A percentile compares a stretch with the other conserved stretches of the same genome.
Conservation (phyloP, 2,329 filamentous ascomycete genomes). For the Pseudocercospora eumusae region DNA sequence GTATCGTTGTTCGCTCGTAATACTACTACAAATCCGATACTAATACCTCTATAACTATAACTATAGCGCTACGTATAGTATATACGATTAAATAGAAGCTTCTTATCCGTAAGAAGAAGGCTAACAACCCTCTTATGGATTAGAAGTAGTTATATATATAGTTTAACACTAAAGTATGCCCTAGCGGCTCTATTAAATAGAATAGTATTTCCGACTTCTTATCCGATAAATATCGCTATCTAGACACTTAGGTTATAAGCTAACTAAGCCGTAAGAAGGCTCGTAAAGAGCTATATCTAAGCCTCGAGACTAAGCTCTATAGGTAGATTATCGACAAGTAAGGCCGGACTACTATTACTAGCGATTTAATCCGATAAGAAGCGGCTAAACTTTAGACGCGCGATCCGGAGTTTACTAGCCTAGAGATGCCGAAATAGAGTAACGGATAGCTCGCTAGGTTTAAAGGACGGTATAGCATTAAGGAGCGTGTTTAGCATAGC, state of each 20-base stretch:
- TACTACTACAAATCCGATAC: background rate
- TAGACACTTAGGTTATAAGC: background rate
- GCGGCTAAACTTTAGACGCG: background rate
- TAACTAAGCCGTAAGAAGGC: background rate
- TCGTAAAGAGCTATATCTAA: background rate
- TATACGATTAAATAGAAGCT: background rate
- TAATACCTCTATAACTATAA: background rate
- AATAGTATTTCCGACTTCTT: background rate
- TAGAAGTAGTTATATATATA: background rate
- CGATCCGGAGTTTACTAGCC: background rate
- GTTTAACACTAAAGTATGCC: background rate
- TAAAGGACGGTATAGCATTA: slow-evolving; percentile 7
- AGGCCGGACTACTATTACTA: background rate
- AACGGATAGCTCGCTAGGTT: slow-evolving; percentile 10
- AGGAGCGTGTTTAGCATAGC: slow-evolving; percentile 10
- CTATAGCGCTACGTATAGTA: background rate
- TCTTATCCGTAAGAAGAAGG: background rate
- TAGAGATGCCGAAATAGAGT: background rate
- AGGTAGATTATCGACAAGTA: background rate
- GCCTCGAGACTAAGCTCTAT: background rate
- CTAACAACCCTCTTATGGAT: background rate
- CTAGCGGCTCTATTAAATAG: background rate
- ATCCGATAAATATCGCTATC: background rate
- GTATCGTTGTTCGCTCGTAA: background rate
- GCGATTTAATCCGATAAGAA: background rate